Conservation (phyloP, 441 rosid species). For the Hura crepitans region DNA sequence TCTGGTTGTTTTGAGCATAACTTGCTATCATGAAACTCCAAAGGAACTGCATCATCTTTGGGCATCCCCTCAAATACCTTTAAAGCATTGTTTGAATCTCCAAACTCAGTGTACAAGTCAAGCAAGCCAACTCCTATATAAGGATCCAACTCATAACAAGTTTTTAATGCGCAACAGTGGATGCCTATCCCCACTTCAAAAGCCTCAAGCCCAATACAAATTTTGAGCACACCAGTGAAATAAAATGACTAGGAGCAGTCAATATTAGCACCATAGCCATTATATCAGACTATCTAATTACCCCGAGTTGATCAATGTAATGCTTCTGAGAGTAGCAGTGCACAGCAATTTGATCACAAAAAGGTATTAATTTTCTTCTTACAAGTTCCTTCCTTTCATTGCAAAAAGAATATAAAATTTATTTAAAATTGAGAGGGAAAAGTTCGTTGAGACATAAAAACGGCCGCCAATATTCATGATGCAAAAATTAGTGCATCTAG, state of each 20-base stretch:
- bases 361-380: too few species aligned
- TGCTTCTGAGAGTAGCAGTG: too few species aligned
- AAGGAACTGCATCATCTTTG: slow-evolving; percentile 58
- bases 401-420: too few species aligned
- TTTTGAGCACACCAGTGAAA: slow-evolving; percentile 68
- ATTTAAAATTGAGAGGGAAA: too few species aligned
- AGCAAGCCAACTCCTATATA: slow-evolving; percentile 66
- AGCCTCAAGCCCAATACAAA: slow-evolving; percentile 55
- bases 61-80: slow-evolving; percentile 67
- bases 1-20: slow-evolving; percentile 54
- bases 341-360: too few species aligned
- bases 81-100: slow-evolving; percentile 40
- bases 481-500: too few species aligned
- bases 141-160: slow-evolving; percentile 48
- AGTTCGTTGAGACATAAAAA: too few species aligned
- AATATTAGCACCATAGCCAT: slow-evolving; percentile 49
- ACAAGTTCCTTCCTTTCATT: too few species aligned
- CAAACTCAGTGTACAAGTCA: slow-evolving; percentile 55
- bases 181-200: slow-evolving; percentile 47
- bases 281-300: slow-evolving; percentile 70
- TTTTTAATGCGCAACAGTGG: slow-evolving; percentile 64
- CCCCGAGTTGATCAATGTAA: slow-evolving; percentile 34
- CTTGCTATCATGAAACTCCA: slow-evolving; percentile 94
- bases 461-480: too few species aligned
- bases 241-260: slow-evolving; percentile 59